Evolutionary conservation across 2,329 filamentous ascomycete genomes (phyloP), one percentile per base, ranked within the genome.

Genomic region (Hymenoscyphus salicellus): DNA sequence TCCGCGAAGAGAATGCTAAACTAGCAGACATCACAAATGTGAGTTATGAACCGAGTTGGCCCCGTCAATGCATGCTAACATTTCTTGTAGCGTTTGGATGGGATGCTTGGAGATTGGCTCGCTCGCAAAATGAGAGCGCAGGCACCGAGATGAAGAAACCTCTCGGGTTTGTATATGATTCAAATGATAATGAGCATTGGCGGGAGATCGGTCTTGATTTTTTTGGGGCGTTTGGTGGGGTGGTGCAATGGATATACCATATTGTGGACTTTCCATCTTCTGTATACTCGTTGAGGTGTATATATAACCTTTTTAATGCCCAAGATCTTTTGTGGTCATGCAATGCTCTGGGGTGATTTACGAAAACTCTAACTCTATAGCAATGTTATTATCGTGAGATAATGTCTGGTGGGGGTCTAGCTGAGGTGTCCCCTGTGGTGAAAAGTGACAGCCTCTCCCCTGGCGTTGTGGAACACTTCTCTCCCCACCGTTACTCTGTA

Each of bases 1-100:
- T 96, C 80, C 88, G 87, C 59, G 91, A 96, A 74, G 92, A 97
- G 78, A 93, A 92, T 74, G 91, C 90, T 70, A 90, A 90, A 74
- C 79, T 98, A 74, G 89, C 89, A 61, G 92, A 95, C 75, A 93
- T 99, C 78, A 94, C 92, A 65, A 90, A 84, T 65, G 87, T 89
- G 77, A 81, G 86, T 79, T 62, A 62, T 23, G 28, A 26, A 20
- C 46, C 23, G 20, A 28, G 8, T 23, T 52, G n/a, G 7, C 5
- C 10, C 10, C 46, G 11, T 52, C 10, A 52, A 26, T 28, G 30
- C 16, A 23, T 65, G 26, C 55, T 70, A 66, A 76, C 56, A 67
- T 60, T 28, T 62, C 23, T 41, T 65, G 41, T 69, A 89, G 79
- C 89, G 94, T 83, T 84, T 98, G 70, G 94, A 99, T 78, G 87